Percentiles rank a stretch among this genome's conserved stretches.
phyloP scores from a whole-genome alignment of 805 yeast genomes.

The Candida fluviatilis region DNA sequence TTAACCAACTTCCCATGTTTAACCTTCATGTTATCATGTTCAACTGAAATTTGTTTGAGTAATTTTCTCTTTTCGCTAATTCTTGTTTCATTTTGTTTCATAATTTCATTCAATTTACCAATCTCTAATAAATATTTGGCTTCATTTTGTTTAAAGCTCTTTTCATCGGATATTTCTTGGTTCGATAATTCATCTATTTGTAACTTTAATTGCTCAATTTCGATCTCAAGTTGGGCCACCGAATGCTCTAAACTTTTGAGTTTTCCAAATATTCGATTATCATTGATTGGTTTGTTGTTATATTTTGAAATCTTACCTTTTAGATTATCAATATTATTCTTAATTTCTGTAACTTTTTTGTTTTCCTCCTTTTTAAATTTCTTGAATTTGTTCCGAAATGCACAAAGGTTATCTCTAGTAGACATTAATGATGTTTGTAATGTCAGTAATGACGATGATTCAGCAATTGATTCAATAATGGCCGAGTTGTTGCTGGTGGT shows the following conservation, averaged over 20 bases:
- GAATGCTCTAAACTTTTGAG: constrained; percentile 38
- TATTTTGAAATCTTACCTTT: constrained; percentile 28
- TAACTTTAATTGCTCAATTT: constrained; percentile 21
- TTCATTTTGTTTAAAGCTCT: constrained; percentile 17
- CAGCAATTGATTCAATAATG: constrained; percentile 21
- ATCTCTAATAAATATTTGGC: constrained; percentile 17
- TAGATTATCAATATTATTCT: constrained; percentile 29
- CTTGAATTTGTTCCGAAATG: constrained; percentile 20
- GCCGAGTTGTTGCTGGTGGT: constrained; percentile 21
- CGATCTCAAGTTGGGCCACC: constrained; percentile 34
- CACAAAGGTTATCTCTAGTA: constrained; percentile 23
- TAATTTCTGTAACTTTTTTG: constrained; percentile 27
- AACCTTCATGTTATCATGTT: constrained; percentile 14
- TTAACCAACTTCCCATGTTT: constrained; percentile 22
- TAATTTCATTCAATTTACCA: constrained; percentile 16
- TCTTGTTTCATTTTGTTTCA: constrained; percentile 20
- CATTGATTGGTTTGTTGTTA: constrained; percentile 18
- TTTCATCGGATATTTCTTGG: constrained; percentile 10
- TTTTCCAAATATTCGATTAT: constrained; percentile 31
- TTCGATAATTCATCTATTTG: constrained; percentile 13
- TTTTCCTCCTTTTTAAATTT: constrained; percentile 37
- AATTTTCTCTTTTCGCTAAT: constrained; percentile 16
- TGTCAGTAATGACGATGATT: constrained; percentile 25
- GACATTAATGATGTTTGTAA: constrained; percentile 30
- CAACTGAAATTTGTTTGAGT: constrained; percentile 20